These are phyloP conservation scores for Brassica napus DNA, from an alignment of 345 rosid genomes.

Conservation along the genomic window Da-Ae NC_063447.1:40079501-40080000, in stretches of 20 bases:
- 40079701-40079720: neutral
- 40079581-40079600: neutral
- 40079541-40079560: neutral
- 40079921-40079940: neutral
- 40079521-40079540: neutral
- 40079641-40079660: neutral
- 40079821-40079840: conserved; percentile 26
- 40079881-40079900: conserved; percentile 30
- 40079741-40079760: conserved; percentile 21
- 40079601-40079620: neutral
- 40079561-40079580: neutral
- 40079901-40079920: conserved; percentile 18
- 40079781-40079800: neutral
- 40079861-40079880: conserved; percentile 15
- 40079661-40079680: neutral
- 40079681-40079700: neutral
- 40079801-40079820: neutral
- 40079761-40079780: conserved; percentile 11
- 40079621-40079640: neutral
- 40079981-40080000: conserved; percentile 19
- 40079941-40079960: conserved; percentile 17
- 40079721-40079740: neutral
- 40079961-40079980: conserved; percentile 6
- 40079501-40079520: neutral
- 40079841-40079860: conserved; percentile 3